These are phyloP conservation scores for Zygoascus tannicola DNA, from an alignment of 805 yeast genomes.

Conservation along the genomic window DNA sequence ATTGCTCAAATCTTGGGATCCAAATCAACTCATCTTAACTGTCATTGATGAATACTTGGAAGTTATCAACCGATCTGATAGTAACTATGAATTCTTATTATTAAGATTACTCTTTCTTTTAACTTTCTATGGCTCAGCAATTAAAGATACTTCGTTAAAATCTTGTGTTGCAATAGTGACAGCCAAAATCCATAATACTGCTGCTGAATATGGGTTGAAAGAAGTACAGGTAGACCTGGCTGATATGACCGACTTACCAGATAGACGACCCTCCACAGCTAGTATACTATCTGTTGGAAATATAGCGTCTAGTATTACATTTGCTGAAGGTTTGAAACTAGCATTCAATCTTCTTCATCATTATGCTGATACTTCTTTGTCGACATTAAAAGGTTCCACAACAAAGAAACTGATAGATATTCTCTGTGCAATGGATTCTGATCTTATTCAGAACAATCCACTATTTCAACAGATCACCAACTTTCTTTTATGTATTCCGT, in stretches of 20 bases:
- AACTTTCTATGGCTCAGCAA: constrained; percentile 8
- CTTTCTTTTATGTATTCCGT: constrained; percentile 10
- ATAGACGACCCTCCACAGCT: background rate
- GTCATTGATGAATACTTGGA: constrained; percentile 5
- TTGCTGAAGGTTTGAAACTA: constrained; percentile 13
- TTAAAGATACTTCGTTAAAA: constrained; percentile 6
- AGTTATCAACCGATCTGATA: background rate
- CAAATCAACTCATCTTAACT: background rate
- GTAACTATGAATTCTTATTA: constrained; percentile 4
- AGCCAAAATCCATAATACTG: constrained; percentile 1
- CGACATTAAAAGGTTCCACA: constrained; percentile 6
- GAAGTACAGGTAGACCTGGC: background rate
- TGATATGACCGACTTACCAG: background rate
- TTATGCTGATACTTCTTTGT: constrained; percentile 8
- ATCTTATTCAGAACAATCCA: background rate
- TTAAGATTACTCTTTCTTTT: constrained; percentile 11
- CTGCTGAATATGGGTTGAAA: background rate
- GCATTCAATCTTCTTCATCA: constrained; percentile 12
- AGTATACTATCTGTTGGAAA: background rate
- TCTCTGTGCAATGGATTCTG: constrained; percentile 2
- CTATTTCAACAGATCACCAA: constrained; percentile 11
- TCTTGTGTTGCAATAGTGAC: constrained; percentile 3
- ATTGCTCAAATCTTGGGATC: constrained; percentile 6
- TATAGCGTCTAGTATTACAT: background rate
- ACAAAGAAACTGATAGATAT: constrained; percentile 6